Percentiles rank a stretch among this genome's conserved stretches.
phyloP scores from a whole-genome alignment of 2,329 filamentous ascomycete genomes.

The Fusarium sp. region DNA sequence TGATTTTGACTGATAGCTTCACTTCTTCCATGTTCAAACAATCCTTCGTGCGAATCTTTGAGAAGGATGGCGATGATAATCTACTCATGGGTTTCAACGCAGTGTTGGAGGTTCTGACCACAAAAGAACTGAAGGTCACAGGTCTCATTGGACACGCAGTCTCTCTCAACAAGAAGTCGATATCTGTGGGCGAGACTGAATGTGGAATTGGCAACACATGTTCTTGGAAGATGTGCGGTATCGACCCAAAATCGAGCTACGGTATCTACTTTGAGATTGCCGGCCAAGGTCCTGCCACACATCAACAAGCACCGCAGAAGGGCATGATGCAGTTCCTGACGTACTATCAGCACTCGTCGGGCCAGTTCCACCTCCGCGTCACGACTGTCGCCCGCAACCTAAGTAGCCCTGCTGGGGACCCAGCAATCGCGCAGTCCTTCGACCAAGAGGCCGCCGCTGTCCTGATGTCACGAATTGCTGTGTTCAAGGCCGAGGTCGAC shows the following conservation, averaged over 20 bases:
- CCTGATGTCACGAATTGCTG: slow-evolving; percentile 98
- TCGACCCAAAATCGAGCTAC: slow-evolving; percentile 92
- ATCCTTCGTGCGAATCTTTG: slow-evolving; percentile 95
- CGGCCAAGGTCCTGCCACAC: slow-evolving; percentile 86
- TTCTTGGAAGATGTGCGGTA: slow-evolving; percentile 99
- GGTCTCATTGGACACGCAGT: slow-evolving; percentile 96
- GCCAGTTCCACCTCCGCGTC: slow-evolving; percentile 94
- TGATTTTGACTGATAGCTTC: slow-evolving; percentile 98
- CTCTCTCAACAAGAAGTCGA: slow-evolving; percentile 97
- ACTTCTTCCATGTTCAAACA: slow-evolving; percentile 99
- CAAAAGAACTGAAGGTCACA: slow-evolving; percentile 97
- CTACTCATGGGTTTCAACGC: slow-evolving; percentile 98
- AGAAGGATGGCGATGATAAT: slow-evolving; percentile 95
- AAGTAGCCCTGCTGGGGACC: slow-evolving; percentile 92
- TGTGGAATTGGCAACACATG: slow-evolving; percentile 98
- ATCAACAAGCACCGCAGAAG: slow-evolving; percentile 88
- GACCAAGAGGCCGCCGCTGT: slow-evolving; percentile 98
- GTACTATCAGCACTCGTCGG: slow-evolving; percentile 97
- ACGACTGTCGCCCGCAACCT: slow-evolving; percentile 92
- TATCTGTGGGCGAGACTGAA: slow-evolving; percentile 95
- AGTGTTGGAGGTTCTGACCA: slow-evolving; percentile 92
- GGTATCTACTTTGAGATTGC: slow-evolving; percentile 98
- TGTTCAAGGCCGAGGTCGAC: slow-evolving; percentile 98
- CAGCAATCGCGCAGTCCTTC: slow-evolving; percentile 94
- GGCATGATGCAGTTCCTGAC: slow-evolving; percentile 98